A percentile compares a stretch with the other conserved stretches of the same genome.
phyloP scores from a whole-genome alignment of 495 filamentous ascomycete species.

The Penicillium desertorum region DNA sequence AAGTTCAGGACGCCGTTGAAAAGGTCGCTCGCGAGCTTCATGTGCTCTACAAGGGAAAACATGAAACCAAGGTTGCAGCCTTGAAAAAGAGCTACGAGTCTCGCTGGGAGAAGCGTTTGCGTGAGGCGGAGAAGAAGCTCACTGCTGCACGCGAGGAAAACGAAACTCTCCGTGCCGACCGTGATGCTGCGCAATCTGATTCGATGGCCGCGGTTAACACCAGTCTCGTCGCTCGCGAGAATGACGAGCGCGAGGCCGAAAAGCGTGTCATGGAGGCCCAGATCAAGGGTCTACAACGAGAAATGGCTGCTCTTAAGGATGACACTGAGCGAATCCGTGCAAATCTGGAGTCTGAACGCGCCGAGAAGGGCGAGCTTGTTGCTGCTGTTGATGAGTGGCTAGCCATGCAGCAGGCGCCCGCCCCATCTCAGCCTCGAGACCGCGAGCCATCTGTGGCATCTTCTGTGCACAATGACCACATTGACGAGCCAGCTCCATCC shows the following conservation, averaged over 20 bases:
- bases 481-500: slow-evolving; percentile 18
- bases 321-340: slow-evolving; percentile 63
- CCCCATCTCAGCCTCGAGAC: slow-evolving; percentile 15
- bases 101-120: slow-evolving; percentile 81
- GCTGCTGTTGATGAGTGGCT: slow-evolving; percentile 90
- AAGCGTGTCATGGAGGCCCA: slow-evolving; percentile 57
- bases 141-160: slow-evolving; percentile 67
- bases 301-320: slow-evolving; percentile 61
- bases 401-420: slow-evolving; percentile 45
- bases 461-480: slow-evolving; percentile 13
- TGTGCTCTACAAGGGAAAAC: slow-evolving; percentile 91
- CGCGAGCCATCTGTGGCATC: slow-evolving; percentile 26
- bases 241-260: slow-evolving; percentile 54
- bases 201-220: slow-evolving; percentile 45
- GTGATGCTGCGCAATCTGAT: slow-evolving; percentile 64
- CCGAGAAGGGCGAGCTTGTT: slow-evolving; percentile 95
- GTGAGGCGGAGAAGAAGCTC: slow-evolving; percentile 69
- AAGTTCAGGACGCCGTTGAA: slow-evolving; percentile 85
- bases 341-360: slow-evolving; percentile 70
- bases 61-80: slow-evolving; percentile 89
- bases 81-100: slow-evolving; percentile 93
- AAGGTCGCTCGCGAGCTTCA: slow-evolving; percentile 88
- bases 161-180: slow-evolving; percentile 64
- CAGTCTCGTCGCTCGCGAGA: slow-evolving; percentile 37
- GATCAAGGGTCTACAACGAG: slow-evolving; percentile 67